Conservation (phyloP, 129 eudicot genomes). For the Calendula officinalis region DNA sequence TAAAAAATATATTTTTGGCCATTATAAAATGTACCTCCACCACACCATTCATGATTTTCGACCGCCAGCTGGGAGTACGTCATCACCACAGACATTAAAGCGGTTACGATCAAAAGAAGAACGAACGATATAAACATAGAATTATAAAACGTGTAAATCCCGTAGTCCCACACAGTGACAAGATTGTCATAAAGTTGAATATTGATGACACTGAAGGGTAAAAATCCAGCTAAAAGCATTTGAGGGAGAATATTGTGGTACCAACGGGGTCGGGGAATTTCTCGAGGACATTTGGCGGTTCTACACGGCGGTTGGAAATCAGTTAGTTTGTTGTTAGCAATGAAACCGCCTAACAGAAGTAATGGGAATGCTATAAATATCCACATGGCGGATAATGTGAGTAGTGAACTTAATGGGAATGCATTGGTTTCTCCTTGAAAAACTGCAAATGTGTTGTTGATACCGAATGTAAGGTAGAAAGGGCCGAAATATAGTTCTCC, state of each 20-base stretch:
- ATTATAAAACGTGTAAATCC: conserved; percentile 46
- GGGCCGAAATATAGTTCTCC: conserved; percentile 33
- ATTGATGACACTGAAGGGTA: not conserved
- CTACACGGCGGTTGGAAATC: conserved; percentile 48
- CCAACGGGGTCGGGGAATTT: conserved; percentile 50
- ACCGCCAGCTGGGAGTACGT: conserved; percentile 56
- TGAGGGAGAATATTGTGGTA: conserved; percentile 14
- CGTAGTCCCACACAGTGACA: conserved; percentile 51
- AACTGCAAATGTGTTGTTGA: conserved; percentile 39
- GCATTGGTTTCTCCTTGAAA: conserved; percentile 39
- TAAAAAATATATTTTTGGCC: no score
- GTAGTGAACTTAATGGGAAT: conserved; percentile 39
- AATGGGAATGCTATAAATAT: conserved; percentile 40
- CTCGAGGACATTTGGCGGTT: conserved; percentile 47
- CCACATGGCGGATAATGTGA: conserved; percentile 40
- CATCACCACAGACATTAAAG: conserved; percentile 46
- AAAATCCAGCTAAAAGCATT: not conserved
- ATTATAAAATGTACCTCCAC: conserved; percentile 46
- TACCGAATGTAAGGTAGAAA: conserved; percentile 28
- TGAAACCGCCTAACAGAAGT: conserved; percentile 41
- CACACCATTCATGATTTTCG: conserved; percentile 67
- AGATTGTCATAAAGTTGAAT: not conserved
- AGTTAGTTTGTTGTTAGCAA: conserved; percentile 33
- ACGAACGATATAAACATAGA: conserved; percentile 35
- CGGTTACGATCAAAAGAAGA: conserved; percentile 43